Evolutionary conservation across 257 asterid genomes (phyloP), one percentile per base, ranked within the genome.

Genomic region (Dorcoceras hygrometricum): DNA sequence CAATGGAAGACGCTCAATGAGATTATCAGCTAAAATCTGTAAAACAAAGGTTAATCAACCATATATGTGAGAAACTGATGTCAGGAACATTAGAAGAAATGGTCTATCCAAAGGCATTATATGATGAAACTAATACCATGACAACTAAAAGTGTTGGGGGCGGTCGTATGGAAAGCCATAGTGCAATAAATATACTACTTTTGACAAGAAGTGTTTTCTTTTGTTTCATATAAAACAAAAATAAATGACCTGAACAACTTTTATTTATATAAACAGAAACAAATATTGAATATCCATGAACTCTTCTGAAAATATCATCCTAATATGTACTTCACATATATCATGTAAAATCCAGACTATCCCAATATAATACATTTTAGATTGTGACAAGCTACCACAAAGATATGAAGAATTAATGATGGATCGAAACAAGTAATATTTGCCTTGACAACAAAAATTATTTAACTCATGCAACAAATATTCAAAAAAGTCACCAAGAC

Each of bases 1-100:
- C 80, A 80, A 78, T 39, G 99, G 99, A 73, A 93, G 86, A 64
- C 83, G 84, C 69, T 82, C 95, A 69, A 93, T 86, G 70, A 81
- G 66, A 78, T 93, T 93, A 75, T 86, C 87, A n/a, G 92, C 89
- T 71, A 93, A 84, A 76, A 93, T 77, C 99, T 93, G 87, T 51
- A 59, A 70, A 65, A 65, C 20, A 46, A 71, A n/a, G 64, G 57
- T 26, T 26, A 24, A 23, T 23, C 51, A 34, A 43, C 61, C 59
- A 67, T 64, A 54, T 48, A 20, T 46, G 50, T 34, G 28, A 22
- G 27, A 1, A 9, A 60, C 8, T 19, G 54, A 46, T 46, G 22
- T 18, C 22, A 4, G 54, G 2, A 46, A 19, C 25, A 20, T 69
- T 9, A 66, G 46, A 22, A 20, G 71, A 24, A 34, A 51, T 63